These are phyloP conservation scores for Lodderomyces margitis DNA, from an alignment of 1,139 yeast genomes.

Conservation along the genomic window DNA sequence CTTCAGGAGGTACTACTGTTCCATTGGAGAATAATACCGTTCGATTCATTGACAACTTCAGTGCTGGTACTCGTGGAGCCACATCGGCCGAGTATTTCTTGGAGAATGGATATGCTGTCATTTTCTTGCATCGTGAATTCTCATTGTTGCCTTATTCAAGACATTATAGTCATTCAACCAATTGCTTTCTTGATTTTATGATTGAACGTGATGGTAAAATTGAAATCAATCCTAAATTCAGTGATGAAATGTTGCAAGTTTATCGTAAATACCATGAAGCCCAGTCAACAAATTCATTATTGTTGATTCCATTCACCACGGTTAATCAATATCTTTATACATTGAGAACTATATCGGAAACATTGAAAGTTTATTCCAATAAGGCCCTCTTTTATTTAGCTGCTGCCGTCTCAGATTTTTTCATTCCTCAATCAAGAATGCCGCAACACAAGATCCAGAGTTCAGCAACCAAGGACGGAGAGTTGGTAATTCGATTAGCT, in stretches of 20 bases:
- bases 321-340: slow-evolving; percentile 93
- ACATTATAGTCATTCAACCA: slow-evolving; percentile 81
- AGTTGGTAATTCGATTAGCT: slow-evolving; percentile 78
- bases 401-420: slow-evolving; percentile 97
- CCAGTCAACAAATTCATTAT: slow-evolving; percentile 54
- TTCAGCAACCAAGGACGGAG: slow-evolving; percentile 53
- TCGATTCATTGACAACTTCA: slow-evolving; percentile 91
- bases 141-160: slow-evolving; percentile 88
- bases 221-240: slow-evolving; percentile 60
- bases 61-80: slow-evolving; percentile 98
- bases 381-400: slow-evolving; percentile 81
- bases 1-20: slow-evolving; percentile 98
- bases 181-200: slow-evolving; percentile 85
- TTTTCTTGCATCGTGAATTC: slow-evolving; percentile 88
- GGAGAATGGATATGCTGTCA: slow-evolving; percentile 84
- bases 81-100: slow-evolving; percentile 91
- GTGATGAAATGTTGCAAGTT: slow-evolving; percentile 61
- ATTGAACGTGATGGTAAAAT: slow-evolving; percentile 51
- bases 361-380: slow-evolving; percentile 51
- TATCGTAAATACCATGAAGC: slow-evolving; percentile 65
- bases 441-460: slow-evolving; percentile 96
- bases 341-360: slow-evolving; percentile 62
- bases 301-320: slow-evolving; percentile 86
- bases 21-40: slow-evolving; percentile 97
- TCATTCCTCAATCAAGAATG: slow-evolving; percentile 77